Base-by-base conservation (phyloP, 805 yeast genomes). In the Wickerhamiella hasegawae region DNA sequence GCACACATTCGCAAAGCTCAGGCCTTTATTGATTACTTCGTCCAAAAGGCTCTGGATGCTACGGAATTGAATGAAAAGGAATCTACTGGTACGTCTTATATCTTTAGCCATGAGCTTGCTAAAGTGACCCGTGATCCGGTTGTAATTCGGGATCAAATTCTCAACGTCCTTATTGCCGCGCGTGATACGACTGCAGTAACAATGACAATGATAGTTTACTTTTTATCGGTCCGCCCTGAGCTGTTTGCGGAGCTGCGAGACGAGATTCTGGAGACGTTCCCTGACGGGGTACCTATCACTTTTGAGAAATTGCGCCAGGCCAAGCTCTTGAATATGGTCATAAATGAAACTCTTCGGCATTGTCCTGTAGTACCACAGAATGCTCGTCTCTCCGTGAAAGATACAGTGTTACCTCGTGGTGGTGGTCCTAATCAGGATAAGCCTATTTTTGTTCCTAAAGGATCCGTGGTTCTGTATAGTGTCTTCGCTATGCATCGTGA, bases 151-250 rank as follows among this genome's bases (percentile, higher is more conserved):
- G 66, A 63, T 39, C 69, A 65, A 44, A 46, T 59, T 37, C 54
- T 65, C 47, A 63, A 61, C 44, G 59, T 65, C 36, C 51, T 65
- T 38, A 41, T 64, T 21, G 69, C 69, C 11, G 68, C 67, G 11
- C 53, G 69, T 41, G 69, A 65, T 43, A 65, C 69, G 28, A 65
- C 69, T 18, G 69, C 69, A n/a, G 57, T 62, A 11, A 49, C 62
- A 28, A 54, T 65, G 38, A 58, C 65, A 12, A 62, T 40, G 40
- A 42, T 55, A 25, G 49, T 59, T 37, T 58, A 44, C 36, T 66
- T 60, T 43, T 48, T 63, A 36, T 57, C 68, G 9, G 49, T 61
- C 40, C 48, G 60, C 40, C 65, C 63, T 4, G 47, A 47, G 1
- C 44, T 60, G 5, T 60, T 53, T 46, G 34, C 42, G 10, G 55